Evolutionary conservation across 176 grass and related monocot species (phyloP), one percentile per base, ranked within the genome.

Genomic region (Coix lacrymajobi): DNA sequence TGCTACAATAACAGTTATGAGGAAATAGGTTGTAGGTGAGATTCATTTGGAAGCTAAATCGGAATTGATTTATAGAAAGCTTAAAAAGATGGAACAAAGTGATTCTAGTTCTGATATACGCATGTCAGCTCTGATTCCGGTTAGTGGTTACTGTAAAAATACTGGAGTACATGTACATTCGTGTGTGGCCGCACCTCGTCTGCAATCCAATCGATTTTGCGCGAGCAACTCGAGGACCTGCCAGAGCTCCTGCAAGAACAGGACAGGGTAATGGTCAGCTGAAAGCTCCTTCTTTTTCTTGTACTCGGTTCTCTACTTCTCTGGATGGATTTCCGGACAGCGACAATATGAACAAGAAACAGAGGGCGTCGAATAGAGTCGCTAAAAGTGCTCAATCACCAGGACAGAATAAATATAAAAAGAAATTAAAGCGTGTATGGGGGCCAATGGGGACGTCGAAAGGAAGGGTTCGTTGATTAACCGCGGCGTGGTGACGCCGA

Each of bases 171-270:
- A n/a, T n/a, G n/a, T n/a, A n/a, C n/a, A 60, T 6, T 24, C 49
- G 72, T 28, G 22, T 28, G 30, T 13, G 3, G 37, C 43, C 7
- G 4, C 32, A 75, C 31, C 58, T 78, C 83, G 41, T 78, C 45
- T 69, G 63, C 63, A 58, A 60, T 56, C 75, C 73, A 66, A 60
- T 77, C 26, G 20, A 69, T 85, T 77, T 32, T 14, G 20, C 11
- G 28, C 20, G 46, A 77, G 82, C 62, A 43, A 41, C 62, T 54
- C 5, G 62, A 57, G 43, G 73, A 52, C 6, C 33, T 43, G 60
- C 33, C 60, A 30, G 82, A 41, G 61, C 36, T 84, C 58, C 58
- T 64, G 25, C 37, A 78, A 5, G 28, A 44, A 57, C 72, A 77
- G 11, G 38, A 56, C 25, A 39, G 52, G 22, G 22, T 4, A 22